These are phyloP conservation scores for Yamadazyma mexicana DNA, from an alignment of 1,139 yeast species.

Conservation along the genomic window DNA sequence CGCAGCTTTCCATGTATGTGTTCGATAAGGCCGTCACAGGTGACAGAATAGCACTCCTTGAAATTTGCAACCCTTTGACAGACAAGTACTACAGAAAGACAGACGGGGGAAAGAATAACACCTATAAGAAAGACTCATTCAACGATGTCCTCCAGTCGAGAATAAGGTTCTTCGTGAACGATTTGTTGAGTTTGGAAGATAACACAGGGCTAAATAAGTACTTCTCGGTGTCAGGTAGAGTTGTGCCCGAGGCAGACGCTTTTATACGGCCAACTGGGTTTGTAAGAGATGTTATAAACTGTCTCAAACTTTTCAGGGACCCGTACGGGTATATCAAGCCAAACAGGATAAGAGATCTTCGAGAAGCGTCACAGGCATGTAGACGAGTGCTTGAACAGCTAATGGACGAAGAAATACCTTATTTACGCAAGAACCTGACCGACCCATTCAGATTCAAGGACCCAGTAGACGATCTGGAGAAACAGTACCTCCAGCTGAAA, in stretches of 20 bases:
- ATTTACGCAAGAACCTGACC: conserved; percentile 5
- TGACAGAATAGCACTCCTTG: conserved; percentile 42
- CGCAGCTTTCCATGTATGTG: conserved; percentile 20
- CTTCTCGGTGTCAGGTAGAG: conserved; percentile 32
- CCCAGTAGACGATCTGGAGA: conserved; percentile 19
- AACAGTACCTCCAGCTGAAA: conserved; percentile 21
- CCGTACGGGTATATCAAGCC: conserved; percentile 35
- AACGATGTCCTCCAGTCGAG: conserved; percentile 40
- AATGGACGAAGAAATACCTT: conserved; percentile 29
- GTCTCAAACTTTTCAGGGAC: conserved; percentile 35
- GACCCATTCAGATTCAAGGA: conserved; percentile 11
- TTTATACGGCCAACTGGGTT: conserved; percentile 22
- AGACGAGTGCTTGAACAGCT: conserved; percentile 28
- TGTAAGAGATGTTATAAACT: conserved; percentile 33
- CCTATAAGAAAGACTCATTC: conserved; percentile 39
- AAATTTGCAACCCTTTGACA: conserved; percentile 39
- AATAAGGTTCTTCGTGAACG: conserved; percentile 35
- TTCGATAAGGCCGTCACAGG: conserved; percentile 29
- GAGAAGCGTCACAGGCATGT: conserved; percentile 24
- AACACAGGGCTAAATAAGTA: conserved; percentile 49
- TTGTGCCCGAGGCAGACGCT: conserved; percentile 22
- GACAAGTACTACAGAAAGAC: conserved; percentile 26
- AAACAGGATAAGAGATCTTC: conserved; percentile 22
- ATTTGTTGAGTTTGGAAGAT: conserved; percentile 39
- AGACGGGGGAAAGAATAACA: conserved; percentile 22